phyloP scores from a whole-genome alignment of 768 basidiomycete genomes.

The Trametes cingulata region DNA sequence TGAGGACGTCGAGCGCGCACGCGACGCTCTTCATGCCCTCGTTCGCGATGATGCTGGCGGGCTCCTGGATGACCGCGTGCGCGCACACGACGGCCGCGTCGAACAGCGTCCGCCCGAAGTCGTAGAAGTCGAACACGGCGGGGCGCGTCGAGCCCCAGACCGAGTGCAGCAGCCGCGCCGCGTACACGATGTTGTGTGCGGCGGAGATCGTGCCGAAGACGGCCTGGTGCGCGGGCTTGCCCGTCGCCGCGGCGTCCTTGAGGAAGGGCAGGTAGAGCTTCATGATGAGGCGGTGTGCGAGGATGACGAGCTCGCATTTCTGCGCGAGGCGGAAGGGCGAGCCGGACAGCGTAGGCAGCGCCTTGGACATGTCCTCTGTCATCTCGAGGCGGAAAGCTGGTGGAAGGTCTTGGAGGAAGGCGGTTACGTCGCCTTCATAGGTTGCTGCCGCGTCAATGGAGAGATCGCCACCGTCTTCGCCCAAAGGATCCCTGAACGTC shows the following conservation, averaged over 20 bases:
- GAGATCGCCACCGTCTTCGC: conserved; percentile 36
- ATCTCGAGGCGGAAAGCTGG: conserved; percentile 46
- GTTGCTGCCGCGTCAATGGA: conserved; percentile 63
- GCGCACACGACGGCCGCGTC: conserved; percentile 69
- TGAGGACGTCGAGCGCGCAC: conserved; percentile 47
- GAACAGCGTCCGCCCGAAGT: conserved; percentile 61
- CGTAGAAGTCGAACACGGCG: conserved; percentile 56
- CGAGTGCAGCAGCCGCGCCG: conserved; percentile 44
- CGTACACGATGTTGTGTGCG: conserved; percentile 62
- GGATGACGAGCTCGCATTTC: conserved; percentile 59
- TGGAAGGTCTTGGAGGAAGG: conserved; percentile 57
- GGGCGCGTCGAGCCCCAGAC: conserved; percentile 44
- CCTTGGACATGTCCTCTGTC: conserved; percentile 32
- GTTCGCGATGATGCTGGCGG: conserved; percentile 45
- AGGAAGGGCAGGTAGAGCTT: conserved; percentile 72
- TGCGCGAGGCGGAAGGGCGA: conserved; percentile 48
- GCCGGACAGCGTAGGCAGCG: conserved; percentile 18
- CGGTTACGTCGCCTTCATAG: conserved; percentile 56
- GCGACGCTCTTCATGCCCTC: conserved; percentile 49
- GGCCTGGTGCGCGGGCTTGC: conserved; percentile 49
- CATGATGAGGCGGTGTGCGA: conserved; percentile 60
- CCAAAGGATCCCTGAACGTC: conserved; percentile 39
- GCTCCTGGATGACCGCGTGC: conserved; percentile 58
- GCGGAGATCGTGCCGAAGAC: conserved; percentile 61
- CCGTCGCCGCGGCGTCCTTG: conserved; percentile 29